Evolutionary conservation across 2,329 filamentous ascomycete species (phyloP).

Genomic region (Pochonia chlamydosporia): DNA sequence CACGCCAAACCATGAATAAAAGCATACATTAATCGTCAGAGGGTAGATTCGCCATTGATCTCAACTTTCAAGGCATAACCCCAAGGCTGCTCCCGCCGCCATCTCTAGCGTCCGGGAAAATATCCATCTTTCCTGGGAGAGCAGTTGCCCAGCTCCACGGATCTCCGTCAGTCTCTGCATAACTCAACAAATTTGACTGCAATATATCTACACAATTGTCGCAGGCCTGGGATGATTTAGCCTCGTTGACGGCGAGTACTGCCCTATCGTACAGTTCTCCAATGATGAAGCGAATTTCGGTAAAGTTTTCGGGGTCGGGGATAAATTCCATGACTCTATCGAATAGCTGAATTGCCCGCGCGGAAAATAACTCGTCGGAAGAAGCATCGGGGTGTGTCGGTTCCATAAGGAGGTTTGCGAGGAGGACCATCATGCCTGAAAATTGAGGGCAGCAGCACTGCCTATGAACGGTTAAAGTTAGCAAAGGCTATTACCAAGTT

Average conservation of each 20-base stretch:
- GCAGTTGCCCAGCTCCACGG: too few relatives aligned
- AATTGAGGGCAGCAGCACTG: conserved; percentile 25
- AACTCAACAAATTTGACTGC: too few relatives aligned
- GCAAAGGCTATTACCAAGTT: too few relatives aligned
- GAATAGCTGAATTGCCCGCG: conserved; percentile 21
- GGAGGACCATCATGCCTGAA: conserved; percentile 26
- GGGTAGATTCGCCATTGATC: too few relatives aligned
- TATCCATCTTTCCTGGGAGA: too few relatives aligned
- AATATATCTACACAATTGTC: too few relatives aligned
- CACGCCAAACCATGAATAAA: too few relatives aligned
- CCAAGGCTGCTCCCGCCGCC: conserved; percentile 20
- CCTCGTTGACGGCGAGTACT: background rate
- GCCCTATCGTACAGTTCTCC: conserved; percentile 2
- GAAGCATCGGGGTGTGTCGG: conserved; percentile 19
- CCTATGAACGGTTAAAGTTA: conserved; percentile 9
- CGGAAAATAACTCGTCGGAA: conserved; percentile 21
- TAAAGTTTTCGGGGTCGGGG: background rate
- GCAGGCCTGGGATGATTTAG: background rate
- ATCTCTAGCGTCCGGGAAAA: conserved; percentile 15
- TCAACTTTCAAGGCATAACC: conserved; percentile 19
- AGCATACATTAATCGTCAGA: too few relatives aligned
- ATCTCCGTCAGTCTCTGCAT: too few relatives aligned
- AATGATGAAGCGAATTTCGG: conserved; percentile 2
- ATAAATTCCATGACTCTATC: conserved; percentile 13
- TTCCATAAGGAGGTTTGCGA: conserved; percentile 25